These are phyloP conservation scores for Hordeum pubiflorum DNA, from an alignment of 202 grass and related monocot genomes.

Conservation along the genomic window DNA sequence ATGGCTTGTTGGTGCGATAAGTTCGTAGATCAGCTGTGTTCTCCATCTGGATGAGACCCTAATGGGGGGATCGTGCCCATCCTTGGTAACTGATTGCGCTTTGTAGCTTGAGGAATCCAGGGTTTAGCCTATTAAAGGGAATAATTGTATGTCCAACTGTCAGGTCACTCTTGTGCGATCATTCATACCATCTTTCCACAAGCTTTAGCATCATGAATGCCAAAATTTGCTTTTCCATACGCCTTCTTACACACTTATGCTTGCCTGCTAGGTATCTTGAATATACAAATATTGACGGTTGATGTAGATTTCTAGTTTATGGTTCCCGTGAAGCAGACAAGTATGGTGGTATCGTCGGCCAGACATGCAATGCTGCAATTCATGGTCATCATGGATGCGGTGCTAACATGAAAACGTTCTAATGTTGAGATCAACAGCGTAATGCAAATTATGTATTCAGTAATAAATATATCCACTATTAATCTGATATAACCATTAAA, in stretches of 20 bases:
- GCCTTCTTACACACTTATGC: neutral
- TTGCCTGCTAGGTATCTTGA: neutral
- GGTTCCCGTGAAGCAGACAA: neutral
- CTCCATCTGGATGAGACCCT: neutral
- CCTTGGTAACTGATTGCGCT: neutral
- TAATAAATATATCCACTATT: neutral
- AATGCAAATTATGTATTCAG: neutral
- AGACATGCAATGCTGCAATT: neutral
- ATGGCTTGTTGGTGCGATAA: neutral
- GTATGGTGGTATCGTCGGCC: neutral
- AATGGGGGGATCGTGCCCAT: neutral
- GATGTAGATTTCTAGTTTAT: constrained; percentile 1
- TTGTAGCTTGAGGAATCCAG: neutral
- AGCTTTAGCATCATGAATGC: neutral
- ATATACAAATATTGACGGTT: neutral
- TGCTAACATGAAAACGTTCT: neutral
- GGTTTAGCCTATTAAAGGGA: neutral
- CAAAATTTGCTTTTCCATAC: neutral
- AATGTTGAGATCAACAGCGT: neutral
- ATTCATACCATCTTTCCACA: neutral
- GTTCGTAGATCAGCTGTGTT: neutral
- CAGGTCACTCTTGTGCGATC: neutral
- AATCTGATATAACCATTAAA: neutral
- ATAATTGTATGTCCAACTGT: neutral
- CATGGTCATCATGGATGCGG: neutral